Evolutionary conservation across 257 asterid species (phyloP), one percentile per base, ranked within the genome.

Genomic region (Apocynum venetum): DNA sequence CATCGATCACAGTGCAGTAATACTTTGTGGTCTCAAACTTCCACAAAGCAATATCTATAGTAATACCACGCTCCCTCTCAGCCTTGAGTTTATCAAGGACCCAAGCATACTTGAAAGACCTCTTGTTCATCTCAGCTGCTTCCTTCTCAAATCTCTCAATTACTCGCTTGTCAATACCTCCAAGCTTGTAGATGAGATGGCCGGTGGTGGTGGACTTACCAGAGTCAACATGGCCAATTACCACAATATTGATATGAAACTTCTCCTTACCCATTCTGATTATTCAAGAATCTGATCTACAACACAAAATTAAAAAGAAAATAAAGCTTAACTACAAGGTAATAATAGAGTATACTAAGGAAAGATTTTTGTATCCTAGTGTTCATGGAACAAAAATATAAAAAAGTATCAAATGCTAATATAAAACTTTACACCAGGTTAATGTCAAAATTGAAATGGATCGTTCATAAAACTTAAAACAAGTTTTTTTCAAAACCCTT

Each of bases 31-130:
- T 91, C 90, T 91, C 97, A 40, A 91, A 91, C 82, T 91, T 91
- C 96, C 96, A 91, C 88, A 91, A 57, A 80, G 97, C 97, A 80
- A 91, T 91, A 77, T 91, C 96, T 52, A 91, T 91, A 49, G 97
- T 91, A 6, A 91, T 91, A 84, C 97, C 97, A 76, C 96, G 97
- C 75, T 91, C 97, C 31, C 93, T 95, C 83, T 91, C 97, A 13
- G 97, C 97, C 81, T 91, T 91, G 12, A 91, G 97, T 81, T 91
- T 91, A 89, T 91, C 97, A 4, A 91, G 89, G 80, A 91, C 97
- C 96, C 97, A 91, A 6, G 96, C 97, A 59, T 80, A 80, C 79
- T 80, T 80, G 83, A 80, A 80, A 53, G 83, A 80, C 71, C 83
- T 74, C 79, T 80, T 80, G 79, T 80, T 80, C 83, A 80, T 80